A percentile compares a stretch with the other conserved stretches of the same genome.
Conservation (phyloP, 2,329 filamentous ascomycete species). For the Leptographium procerum region DNA sequence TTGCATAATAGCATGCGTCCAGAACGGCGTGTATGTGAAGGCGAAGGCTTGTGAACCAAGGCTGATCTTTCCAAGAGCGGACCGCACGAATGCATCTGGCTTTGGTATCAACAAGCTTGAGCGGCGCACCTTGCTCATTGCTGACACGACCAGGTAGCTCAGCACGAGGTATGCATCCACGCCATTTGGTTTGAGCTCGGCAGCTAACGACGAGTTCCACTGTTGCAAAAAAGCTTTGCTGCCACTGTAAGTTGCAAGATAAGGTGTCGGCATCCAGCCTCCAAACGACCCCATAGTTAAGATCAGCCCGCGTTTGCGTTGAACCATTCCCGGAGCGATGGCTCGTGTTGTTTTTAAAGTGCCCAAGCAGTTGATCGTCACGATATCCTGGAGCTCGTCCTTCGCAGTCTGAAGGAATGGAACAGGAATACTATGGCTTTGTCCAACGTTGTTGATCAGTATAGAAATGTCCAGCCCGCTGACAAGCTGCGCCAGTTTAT, state of each 20-base stretch:
- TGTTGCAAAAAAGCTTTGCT: constrained; percentile 97
- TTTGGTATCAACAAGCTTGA: constrained; percentile 68
- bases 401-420: constrained; percentile 70
- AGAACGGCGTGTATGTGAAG: constrained; percentile 84
- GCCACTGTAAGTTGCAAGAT: constrained; percentile 90
- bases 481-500: constrained; percentile 55
- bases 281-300: constrained; percentile 97
- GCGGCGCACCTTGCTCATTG: constrained; percentile 92
- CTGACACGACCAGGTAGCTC: constrained; percentile 85
- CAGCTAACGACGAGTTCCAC: constrained; percentile 79
- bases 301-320: constrained; percentile 77
- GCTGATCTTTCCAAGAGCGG: constrained; percentile 71
- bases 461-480: constrained; percentile 70
- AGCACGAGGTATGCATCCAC: constrained; percentile 87
- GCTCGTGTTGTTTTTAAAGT: constrained; percentile 82
- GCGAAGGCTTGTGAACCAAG: constrained; percentile 69
- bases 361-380: constrained; percentile 88
- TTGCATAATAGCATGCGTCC: constrained; percentile 81
- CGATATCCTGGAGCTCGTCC: constrained; percentile 76
- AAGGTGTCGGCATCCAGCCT: constrained; percentile 81
- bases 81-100: constrained; percentile 69
- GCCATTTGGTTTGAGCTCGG: constrained; percentile 69
- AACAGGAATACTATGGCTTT: constrained; percentile 86
- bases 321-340: constrained; percentile 72
- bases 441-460: constrained; percentile 92